Evolutionary conservation across 208 protist genomes (phyloP).

Genomic region (Trypanosoma grayi): DNA sequence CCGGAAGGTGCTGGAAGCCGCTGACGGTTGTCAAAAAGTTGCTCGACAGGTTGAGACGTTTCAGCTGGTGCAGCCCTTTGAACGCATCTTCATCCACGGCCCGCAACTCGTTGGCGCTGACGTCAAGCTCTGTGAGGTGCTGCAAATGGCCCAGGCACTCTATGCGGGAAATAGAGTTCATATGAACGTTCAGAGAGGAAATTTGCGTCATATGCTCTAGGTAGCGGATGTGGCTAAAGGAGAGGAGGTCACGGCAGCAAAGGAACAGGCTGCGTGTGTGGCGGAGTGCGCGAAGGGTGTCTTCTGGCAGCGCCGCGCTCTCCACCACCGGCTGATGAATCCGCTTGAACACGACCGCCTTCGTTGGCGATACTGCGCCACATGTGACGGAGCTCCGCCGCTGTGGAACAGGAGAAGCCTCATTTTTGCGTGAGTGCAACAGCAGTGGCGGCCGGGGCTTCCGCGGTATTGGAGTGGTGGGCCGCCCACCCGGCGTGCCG

Average conservation of each 20-base stretch:
- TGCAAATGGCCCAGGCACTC: slow-evolving; percentile 38
- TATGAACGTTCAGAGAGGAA: slow-evolving; percentile 68
- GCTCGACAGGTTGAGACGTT: slow-evolving; percentile 71
- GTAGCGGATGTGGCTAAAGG: slow-evolving; percentile 61
- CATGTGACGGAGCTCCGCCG: neutral
- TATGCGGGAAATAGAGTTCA: slow-evolving; percentile 60
- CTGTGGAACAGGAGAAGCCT: slow-evolving; percentile 1
- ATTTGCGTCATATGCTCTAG: slow-evolving; percentile 53
- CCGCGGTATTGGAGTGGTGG: slow-evolving; percentile 7
- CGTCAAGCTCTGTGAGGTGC: slow-evolving; percentile 66
- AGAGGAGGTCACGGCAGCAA: slow-evolving; percentile 57
- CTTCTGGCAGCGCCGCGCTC: slow-evolving; percentile 15
- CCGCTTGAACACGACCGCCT: slow-evolving; percentile 4
- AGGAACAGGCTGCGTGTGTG: slow-evolving; percentile 60
- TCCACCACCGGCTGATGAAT: slow-evolving; percentile 1
- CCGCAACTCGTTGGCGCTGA: slow-evolving; percentile 77
- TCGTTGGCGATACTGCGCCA: slow-evolving; percentile 4
- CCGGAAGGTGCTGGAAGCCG: slow-evolving; percentile 30
- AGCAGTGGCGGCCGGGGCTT: slow-evolving; percentile 8
- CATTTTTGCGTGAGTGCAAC: slow-evolving; percentile 1
- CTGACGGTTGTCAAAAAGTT: slow-evolving; percentile 48
- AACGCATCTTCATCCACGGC: slow-evolving; percentile 36
- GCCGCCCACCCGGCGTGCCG: neutral
- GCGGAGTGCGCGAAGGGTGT: slow-evolving; percentile 33
- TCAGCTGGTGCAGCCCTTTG: slow-evolving; percentile 41